Percentiles rank a stretch among this genome's conserved stretches.
Evolutionary conservation across 306 rosid genomes (phyloP).

Genomic region (Datisca glomerata): DNA sequence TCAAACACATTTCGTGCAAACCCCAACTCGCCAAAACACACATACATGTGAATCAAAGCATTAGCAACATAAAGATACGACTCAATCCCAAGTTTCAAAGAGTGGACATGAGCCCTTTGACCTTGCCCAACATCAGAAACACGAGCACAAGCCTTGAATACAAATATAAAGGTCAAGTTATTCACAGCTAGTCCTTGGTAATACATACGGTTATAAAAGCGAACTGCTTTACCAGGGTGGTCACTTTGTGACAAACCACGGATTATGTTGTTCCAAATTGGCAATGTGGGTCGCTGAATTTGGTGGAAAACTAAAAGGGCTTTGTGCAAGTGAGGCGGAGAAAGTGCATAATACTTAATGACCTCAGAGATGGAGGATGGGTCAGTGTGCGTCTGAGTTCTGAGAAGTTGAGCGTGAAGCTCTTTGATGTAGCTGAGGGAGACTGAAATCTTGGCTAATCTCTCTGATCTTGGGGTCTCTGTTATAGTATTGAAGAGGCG

Average conservation of each 20-base stretch:
- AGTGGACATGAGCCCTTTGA: constrained; percentile 25
- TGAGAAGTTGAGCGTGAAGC: constrained; percentile 46
- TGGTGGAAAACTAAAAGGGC: constrained; percentile 38
- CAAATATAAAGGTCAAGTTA: constrained; percentile 41
- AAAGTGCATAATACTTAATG: constrained; percentile 37
- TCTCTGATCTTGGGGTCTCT: constrained; percentile 8
- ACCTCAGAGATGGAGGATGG: constrained; percentile 38
- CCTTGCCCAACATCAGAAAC: constrained; percentile 27
- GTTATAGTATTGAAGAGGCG: constrained; percentile 14
- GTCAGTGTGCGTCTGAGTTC: constrained; percentile 29
- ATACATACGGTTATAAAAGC: constrained; percentile 32
- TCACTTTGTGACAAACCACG: constrained; percentile 49
- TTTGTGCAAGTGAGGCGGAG: constrained; percentile 25
- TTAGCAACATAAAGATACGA: constrained; percentile 48
- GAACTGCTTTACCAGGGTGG: constrained; percentile 45
- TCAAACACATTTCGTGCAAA: constrained; percentile 50
- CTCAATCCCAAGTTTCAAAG: constrained; percentile 53
- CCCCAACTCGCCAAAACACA: constrained; percentile 25
- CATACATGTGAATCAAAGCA: constrained; percentile 47
- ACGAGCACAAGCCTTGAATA: constrained; percentile 69
- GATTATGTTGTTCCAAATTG: constrained; percentile 54
- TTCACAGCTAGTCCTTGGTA: constrained; percentile 32
- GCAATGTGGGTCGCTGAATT: constrained; percentile 45
- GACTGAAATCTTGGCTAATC: background rate
- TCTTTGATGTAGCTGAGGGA: constrained; percentile 19